Evolutionary conservation across 2,329 filamentous ascomycete species (phyloP), one percentile per base, ranked within the genome.

Genomic region (Leptographium procerum): DNA sequence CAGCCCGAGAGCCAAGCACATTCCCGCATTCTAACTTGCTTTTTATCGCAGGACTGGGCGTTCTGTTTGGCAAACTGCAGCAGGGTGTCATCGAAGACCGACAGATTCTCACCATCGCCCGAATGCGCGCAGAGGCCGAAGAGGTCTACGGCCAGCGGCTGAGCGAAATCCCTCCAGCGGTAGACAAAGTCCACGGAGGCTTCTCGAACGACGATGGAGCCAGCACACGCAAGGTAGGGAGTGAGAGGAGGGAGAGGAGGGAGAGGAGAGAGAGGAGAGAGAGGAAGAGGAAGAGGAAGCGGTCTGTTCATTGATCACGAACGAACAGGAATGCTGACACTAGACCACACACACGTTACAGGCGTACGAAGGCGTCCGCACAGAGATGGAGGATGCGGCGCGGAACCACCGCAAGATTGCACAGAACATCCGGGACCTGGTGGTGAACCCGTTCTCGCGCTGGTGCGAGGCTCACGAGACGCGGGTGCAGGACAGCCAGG

Each of bases 381-480:
- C 80, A 59, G 91, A 96, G 73, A 96, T 97, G 91, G 83, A 90
- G 65, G 89, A 95, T 69, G 91, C 91, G 29, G 78, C 91, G 57
- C 87, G 86, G 66, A 96, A 85, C 71, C 94, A 99, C 78, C 87
- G 86, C 70, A 96, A 96, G 76, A 97, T 99, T 64, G 91, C 91
- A 48, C 89, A 91, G 69, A 96, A 91, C 70, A 97, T 99, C 68
- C 88, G 92, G 63, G 92, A 99, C 71, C 82, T 99, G 22, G 94
- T 99, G 55, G 88, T 99, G 29, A 88, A 87, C 66, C 95, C 94
- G 9, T 99, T 99, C 73, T 83, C 90, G 60, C 86, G 90, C 68
- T 99, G 94, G 94, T 95, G 91, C 74, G 92, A 96, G 66, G 88
- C 92, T 59, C 94, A 99, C 74, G 91, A 95, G 66, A 80, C 84